These are phyloP conservation scores for Paraconiothyrium sp. DNA, from an alignment of 2,329 filamentous ascomycete genomes.

Conservation along the genomic window DNA sequence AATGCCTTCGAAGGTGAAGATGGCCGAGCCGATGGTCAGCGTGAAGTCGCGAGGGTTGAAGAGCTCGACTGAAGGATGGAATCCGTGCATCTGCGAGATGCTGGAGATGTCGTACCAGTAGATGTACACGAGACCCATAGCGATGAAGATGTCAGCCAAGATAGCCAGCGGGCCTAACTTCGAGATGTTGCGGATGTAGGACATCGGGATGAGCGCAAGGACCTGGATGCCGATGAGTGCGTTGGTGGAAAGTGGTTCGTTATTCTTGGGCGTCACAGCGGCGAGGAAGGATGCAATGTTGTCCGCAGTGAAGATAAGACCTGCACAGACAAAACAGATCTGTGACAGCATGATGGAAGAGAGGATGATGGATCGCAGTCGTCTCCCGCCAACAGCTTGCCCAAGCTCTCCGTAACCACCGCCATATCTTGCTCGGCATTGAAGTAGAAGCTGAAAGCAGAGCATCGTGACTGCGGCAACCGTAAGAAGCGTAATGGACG, in stretches of 20 bases:
- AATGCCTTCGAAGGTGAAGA: slow-evolving; percentile 83
- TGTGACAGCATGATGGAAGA: slow-evolving; percentile 77
- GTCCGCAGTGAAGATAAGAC: slow-evolving; percentile 80
- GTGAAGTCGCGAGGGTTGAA: slow-evolving; percentile 77
- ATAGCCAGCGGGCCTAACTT: slow-evolving; percentile 76
- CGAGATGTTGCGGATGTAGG: slow-evolving; percentile 77
- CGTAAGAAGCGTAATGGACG: slow-evolving; percentile 71
- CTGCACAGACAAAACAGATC: slow-evolving; percentile 80
- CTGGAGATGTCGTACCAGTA: slow-evolving; percentile 74
- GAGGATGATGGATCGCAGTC: slow-evolving; percentile 72
- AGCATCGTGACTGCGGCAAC: slow-evolving; percentile 73
- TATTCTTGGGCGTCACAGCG: slow-evolving; percentile 64
- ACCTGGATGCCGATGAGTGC: slow-evolving; percentile 73
- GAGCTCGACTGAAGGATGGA: slow-evolving; percentile 68
- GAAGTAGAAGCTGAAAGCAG: slow-evolving; percentile 76
- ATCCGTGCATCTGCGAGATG: slow-evolving; percentile 63
- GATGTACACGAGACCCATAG: slow-evolving; percentile 76
- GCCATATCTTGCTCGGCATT: slow-evolving; percentile 70
- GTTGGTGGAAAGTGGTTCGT: slow-evolving; percentile 62
- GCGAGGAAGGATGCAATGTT: slow-evolving; percentile 74
- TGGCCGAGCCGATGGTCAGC: slow-evolving; percentile 75
- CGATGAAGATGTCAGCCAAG: slow-evolving; percentile 76
- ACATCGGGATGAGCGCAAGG: slow-evolving; percentile 70
- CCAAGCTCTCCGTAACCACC: slow-evolving; percentile 81
- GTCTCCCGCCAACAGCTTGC: slow-evolving; percentile 69